Evolutionary conservation across 2,329 filamentous ascomycete species (phyloP).

Genomic region (Aureobasidium musti): DNA sequence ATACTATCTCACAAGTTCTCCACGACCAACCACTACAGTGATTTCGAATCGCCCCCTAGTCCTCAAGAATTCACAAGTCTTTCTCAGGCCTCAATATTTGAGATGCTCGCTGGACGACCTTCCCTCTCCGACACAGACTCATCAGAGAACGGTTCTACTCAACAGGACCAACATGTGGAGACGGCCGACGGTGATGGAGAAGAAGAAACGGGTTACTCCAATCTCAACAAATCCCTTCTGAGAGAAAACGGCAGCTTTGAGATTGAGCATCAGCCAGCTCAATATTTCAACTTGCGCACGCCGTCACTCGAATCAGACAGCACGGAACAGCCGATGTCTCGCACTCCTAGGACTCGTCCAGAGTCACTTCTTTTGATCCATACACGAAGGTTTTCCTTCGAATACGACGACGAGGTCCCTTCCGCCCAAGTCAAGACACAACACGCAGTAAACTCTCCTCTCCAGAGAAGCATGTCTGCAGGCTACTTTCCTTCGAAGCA

Average conservation of each 20-base stretch:
- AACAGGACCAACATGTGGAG: neutral
- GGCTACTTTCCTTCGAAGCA: neutral
- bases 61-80: slow-evolving; percentile 23
- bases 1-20: slow-evolving; percentile 45
- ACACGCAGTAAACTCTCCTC: neutral
- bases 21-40: slow-evolving; percentile 35
- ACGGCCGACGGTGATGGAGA: neutral
- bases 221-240: neutral
- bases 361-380: neutral
- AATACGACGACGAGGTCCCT: slow-evolving; percentile 46
- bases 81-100: slow-evolving; percentile 26
- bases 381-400: slow-evolving; percentile 48
- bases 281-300: neutral
- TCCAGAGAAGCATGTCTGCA: slow-evolving; percentile 5
- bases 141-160: neutral
- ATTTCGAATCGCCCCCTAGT: slow-evolving; percentile 40
- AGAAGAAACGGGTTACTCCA: neutral
- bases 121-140: slow-evolving; percentile 22
- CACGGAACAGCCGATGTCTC: neutral
- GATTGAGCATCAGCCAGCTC: neutral
- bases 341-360: neutral
- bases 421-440: neutral
- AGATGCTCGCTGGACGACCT: neutral
- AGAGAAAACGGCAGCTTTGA: too few relatives aligned
- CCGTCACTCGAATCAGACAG: neutral